phyloP scores from a whole-genome alignment of 2,329 filamentous ascomycete genomes.

The Ceratocystis cubensis region DNA sequence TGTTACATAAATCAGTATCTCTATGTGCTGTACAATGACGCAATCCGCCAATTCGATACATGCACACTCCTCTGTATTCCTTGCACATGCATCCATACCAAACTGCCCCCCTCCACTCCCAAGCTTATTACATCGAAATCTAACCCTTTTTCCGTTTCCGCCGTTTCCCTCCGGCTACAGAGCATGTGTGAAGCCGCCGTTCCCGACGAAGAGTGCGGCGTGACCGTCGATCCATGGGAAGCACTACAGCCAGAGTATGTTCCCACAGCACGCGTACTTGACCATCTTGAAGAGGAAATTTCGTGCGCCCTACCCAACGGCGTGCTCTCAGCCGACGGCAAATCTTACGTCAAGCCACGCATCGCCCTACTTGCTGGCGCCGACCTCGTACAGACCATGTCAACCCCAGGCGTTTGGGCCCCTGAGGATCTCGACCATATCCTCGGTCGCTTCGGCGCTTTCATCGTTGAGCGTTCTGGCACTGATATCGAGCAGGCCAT shows the following conservation, averaged over 20 bases:
- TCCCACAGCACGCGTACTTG: slow-evolving; percentile 76
- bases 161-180: slow-evolving; percentile 6
- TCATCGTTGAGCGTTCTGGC: slow-evolving; percentile 77
- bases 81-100: slow-evolving; percentile 3
- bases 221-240: slow-evolving; percentile 85
- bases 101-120: neutral
- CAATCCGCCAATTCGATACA: neutral
- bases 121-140: neutral
- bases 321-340: slow-evolving; percentile 54
- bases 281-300: slow-evolving; percentile 85
- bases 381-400: slow-evolving; percentile 64
- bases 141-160: neutral
- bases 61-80: neutral
- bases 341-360: slow-evolving; percentile 47
- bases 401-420: slow-evolving; percentile 64
- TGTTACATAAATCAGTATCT: neutral
- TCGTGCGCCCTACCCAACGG: slow-evolving; percentile 65
- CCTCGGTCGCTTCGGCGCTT: slow-evolving; percentile 66
- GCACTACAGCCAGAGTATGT: slow-evolving; percentile 69
- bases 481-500: slow-evolving; percentile 83
- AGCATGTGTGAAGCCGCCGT: slow-evolving; percentile 78
- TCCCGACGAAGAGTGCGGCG: slow-evolving; percentile 55
- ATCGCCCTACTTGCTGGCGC: slow-evolving; percentile 74
- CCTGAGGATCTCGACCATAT: slow-evolving; percentile 78
- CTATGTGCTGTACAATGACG: slow-evolving; percentile 12